Conservation (phyloP, 495 filamentous ascomycete species). For the Hypomontagnella monticulosa region DNA sequence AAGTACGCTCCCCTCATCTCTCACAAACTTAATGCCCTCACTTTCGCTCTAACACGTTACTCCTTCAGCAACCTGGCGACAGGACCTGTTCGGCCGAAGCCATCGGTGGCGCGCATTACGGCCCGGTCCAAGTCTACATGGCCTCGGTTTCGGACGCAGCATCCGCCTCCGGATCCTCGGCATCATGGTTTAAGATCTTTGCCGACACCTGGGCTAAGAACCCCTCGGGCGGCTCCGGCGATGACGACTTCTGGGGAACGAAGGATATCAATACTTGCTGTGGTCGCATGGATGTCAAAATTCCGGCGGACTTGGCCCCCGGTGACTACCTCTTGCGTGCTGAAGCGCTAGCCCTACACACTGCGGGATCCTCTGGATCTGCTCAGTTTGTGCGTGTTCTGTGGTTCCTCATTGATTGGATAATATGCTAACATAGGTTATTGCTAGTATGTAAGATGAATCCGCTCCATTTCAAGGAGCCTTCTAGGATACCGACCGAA, state of each 20-base stretch:
- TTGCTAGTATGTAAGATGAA: too few species aligned
- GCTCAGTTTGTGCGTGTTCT: conserved; percentile 50
- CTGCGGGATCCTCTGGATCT: conserved; percentile 48
- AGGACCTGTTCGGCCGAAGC: conserved; percentile 56
- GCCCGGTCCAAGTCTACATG: conserved; percentile 64
- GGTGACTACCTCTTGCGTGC: conserved; percentile 65
- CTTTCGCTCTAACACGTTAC: too few species aligned
- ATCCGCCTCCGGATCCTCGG: conserved; percentile 52
- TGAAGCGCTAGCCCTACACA: conserved; percentile 63
- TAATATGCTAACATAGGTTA: too few species aligned
- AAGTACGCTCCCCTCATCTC: conserved; percentile 40
- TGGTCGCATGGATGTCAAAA: conserved; percentile 58
- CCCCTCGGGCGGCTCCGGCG: conserved; percentile 43
- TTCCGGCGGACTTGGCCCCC: conserved; percentile 57
- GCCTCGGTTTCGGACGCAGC: conserved; percentile 60
- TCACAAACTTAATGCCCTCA: too few species aligned
- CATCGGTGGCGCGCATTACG: conserved; percentile 61
- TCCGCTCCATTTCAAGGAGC: too few species aligned
- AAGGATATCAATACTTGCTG: conserved; percentile 65
- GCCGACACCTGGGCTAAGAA: conserved; percentile 58
- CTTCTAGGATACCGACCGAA: too few species aligned
- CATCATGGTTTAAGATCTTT: conserved; percentile 64
- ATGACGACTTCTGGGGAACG: conserved; percentile 61
- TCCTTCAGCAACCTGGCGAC: conserved; percentile 52
- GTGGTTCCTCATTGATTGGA: too few species aligned